Conservation (phyloP, 495 filamentous ascomycete species). For the Aspergillus ellipticus region DNA sequence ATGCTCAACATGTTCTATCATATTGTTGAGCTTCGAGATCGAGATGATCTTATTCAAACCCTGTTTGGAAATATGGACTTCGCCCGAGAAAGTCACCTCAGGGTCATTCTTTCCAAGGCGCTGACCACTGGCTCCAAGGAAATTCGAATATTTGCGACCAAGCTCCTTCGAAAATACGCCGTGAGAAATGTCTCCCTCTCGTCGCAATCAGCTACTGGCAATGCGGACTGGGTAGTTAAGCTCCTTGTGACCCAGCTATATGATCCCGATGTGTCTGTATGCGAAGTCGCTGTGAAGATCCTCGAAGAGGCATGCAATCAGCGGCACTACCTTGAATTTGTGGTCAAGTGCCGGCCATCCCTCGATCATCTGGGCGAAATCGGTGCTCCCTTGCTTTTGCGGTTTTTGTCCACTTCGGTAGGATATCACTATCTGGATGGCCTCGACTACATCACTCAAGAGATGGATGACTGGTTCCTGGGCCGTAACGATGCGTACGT, state of each 20-base stretch:
- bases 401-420: slow-evolving; percentile 91
- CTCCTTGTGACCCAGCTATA: slow-evolving; percentile 96
- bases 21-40: slow-evolving; percentile 83
- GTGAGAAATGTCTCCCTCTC: slow-evolving; percentile 34
- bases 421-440: slow-evolving; percentile 97
- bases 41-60: slow-evolving; percentile 84
- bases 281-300: slow-evolving; percentile 92
- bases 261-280: slow-evolving; percentile 94
- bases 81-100: slow-evolving; percentile 78
- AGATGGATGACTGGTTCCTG: slow-evolving; percentile 99
- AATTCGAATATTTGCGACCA: slow-evolving; percentile 82
- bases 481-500: slow-evolving; percentile 96
- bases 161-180: slow-evolving; percentile 79
- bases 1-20: slow-evolving; percentile 99
- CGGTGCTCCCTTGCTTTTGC: slow-evolving; percentile 85
- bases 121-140: slow-evolving; percentile 88
- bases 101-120: slow-evolving; percentile 89
- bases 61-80: slow-evolving; percentile 91
- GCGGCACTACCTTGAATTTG: slow-evolving; percentile 83
- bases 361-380: slow-evolving; percentile 96
- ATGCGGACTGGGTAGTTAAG: slow-evolving; percentile 91
- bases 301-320: slow-evolving; percentile 95
- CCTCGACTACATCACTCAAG: slow-evolving; percentile 94
- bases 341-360: slow-evolving; percentile 93
- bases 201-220: slow-evolving; percentile 32